Percentiles rank a stretch among this genome's conserved stretches.
Conservation (phyloP, 1,139 yeast genomes). For the Scheffersomyces illinoinensis region DNA sequence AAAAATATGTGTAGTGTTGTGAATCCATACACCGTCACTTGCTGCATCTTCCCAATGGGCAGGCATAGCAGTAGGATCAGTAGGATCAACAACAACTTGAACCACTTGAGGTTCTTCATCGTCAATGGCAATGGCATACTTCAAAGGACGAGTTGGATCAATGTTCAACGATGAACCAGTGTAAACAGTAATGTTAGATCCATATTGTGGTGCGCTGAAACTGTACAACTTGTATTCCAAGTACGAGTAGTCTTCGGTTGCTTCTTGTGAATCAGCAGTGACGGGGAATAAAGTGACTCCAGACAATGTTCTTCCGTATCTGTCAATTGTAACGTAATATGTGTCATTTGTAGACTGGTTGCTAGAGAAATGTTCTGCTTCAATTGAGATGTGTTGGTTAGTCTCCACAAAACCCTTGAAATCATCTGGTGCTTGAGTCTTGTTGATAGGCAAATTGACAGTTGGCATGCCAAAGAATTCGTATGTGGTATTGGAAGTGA, state of each 20-base stretch:
- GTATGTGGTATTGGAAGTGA: not conserved
- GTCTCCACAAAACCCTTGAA: not conserved
- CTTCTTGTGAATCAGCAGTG: constrained; percentile 13
- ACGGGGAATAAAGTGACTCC: constrained; percentile 14
- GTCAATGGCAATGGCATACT: constrained; percentile 15
- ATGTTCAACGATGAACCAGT: constrained; percentile 15
- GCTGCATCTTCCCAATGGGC: constrained; percentile 17
- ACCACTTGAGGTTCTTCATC: constrained; percentile 13
- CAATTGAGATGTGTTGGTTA: not conserved
- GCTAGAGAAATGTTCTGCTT: not conserved
- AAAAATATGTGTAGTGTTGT: constrained; percentile 13
- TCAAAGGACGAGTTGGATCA: constrained; percentile 14
- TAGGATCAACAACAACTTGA: constrained; percentile 13
- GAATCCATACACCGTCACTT: constrained; percentile 14
- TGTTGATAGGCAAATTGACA: not conserved
- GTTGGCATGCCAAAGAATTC: not conserved
- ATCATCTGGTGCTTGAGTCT: not conserved
- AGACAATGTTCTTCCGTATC: not conserved
- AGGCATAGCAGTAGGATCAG: constrained; percentile 12
- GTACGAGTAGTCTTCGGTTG: constrained; percentile 11
- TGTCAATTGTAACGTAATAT: not conserved
- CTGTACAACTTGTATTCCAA: constrained; percentile 16
- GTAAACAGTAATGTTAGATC: constrained; percentile 12
- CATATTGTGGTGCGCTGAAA: constrained; percentile 7
- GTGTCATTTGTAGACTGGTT: not conserved